These are phyloP conservation scores for Isatis lusitanica DNA, from an alignment of 441 rosid genomes.

Conservation along the genomic window DNA sequence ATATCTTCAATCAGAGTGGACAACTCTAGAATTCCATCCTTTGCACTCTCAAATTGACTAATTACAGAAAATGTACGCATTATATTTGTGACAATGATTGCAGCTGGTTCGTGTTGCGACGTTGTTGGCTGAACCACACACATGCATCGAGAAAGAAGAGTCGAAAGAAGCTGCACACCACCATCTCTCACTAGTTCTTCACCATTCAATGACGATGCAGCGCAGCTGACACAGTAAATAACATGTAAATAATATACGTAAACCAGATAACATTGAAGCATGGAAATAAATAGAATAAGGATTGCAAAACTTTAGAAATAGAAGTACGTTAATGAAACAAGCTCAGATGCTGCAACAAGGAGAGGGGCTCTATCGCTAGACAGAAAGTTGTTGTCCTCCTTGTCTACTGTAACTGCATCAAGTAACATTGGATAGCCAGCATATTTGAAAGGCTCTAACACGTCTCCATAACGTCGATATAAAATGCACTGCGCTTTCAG, in stretches of 20 bases:
- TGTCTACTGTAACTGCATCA: slow-evolving; percentile 88
- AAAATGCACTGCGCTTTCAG: slow-evolving; percentile 98
- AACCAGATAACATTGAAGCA: slow-evolving; percentile 22
- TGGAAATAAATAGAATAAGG: slow-evolving; percentile 7
- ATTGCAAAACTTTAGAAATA: slow-evolving; percentile 21
- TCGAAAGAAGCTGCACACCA: slow-evolving; percentile 89
- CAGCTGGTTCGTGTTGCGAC: slow-evolving; percentile 87
- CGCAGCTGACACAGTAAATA: slow-evolving; percentile 60
- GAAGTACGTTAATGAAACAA: slow-evolving; percentile 88
- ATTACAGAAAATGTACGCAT: slow-evolving; percentile 88
- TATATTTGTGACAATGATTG: slow-evolving; percentile 89
- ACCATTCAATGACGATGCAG: slow-evolving; percentile 93
- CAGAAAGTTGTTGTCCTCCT: slow-evolving; percentile 93
- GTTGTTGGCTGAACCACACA: slow-evolving; percentile 96
- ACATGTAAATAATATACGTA: slow-evolving; percentile 8
- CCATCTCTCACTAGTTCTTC: slow-evolving; percentile 99
- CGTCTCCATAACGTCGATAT: slow-evolving; percentile 81
- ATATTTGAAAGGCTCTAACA: slow-evolving; percentile 97
- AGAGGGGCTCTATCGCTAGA: slow-evolving; percentile 92
- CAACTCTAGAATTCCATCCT: slow-evolving; percentile 74
- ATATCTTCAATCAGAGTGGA: slow-evolving; percentile 83
- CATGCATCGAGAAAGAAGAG: slow-evolving; percentile 96
- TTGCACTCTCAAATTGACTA: slow-evolving; percentile 94
- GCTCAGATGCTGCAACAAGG: slow-evolving; percentile 99
- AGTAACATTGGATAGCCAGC: slow-evolving; percentile 99